Evolutionary conservation across 1,284 basidiomycete species (phyloP).

Genomic region (Cutaneotrichosporon sp.): DNA sequence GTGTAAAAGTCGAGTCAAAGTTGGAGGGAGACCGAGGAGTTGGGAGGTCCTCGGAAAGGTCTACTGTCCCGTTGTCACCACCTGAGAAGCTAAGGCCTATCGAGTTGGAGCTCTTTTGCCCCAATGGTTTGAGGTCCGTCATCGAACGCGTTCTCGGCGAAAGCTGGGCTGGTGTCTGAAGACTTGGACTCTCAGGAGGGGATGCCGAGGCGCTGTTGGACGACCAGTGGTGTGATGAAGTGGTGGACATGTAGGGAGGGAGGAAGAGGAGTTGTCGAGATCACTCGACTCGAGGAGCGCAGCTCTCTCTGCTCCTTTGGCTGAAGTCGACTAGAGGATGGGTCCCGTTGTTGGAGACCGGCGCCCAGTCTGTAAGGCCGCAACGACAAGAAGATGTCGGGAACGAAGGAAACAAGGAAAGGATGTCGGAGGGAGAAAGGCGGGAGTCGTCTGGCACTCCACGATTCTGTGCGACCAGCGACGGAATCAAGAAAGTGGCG

Average conservation of each 20-base stretch:
- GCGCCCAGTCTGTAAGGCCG: too few species aligned
- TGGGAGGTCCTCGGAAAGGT: slow-evolving; percentile 6
- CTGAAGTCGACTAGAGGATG: too few species aligned
- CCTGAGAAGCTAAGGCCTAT: neutral
- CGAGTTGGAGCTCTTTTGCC: slow-evolving; percentile 1
- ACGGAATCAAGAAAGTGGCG: too few species aligned
- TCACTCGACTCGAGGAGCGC: neutral
- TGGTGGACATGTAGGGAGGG: slow-evolving; percentile 1
- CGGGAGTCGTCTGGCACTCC: too few species aligned
- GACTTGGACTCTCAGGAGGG: slow-evolving; percentile 15
- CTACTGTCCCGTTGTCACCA: neutral
- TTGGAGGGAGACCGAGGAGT: too few species aligned
- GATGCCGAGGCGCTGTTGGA: slow-evolving; percentile 10
- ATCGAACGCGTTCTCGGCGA: neutral
- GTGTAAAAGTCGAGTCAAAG: neutral
- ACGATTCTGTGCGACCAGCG: too few species aligned
- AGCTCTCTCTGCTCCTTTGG: neutral
- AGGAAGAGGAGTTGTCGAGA: too few species aligned
- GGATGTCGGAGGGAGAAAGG: too few species aligned
- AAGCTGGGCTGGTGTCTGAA: slow-evolving; percentile 7
- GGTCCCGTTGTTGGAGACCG: too few species aligned
- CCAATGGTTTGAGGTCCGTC: neutral
- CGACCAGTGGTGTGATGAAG: neutral
- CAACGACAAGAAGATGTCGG: too few species aligned
- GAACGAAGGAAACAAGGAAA: too few species aligned